A percentile compares a stretch with the other conserved stretches of the same genome.
Conservation (phyloP, 164 flowering plant species). For the Tetrastigma voinierianum region DNA sequence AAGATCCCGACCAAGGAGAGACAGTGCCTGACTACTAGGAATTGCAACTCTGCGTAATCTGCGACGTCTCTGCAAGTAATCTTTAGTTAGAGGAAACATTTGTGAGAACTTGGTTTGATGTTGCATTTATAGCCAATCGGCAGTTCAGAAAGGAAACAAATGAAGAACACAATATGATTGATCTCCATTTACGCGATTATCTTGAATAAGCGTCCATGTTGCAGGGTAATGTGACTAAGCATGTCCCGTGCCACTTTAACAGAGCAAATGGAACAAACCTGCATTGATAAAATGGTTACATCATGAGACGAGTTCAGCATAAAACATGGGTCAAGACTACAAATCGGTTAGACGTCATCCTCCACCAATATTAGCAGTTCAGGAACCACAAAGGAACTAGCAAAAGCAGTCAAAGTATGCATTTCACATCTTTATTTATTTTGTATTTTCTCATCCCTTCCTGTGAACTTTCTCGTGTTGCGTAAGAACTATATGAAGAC, state of each 20-base stretch:
- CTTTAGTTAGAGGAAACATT: conserved; percentile 39
- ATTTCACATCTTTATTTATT: not conserved
- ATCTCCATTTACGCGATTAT: conserved; percentile 51
- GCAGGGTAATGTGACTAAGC: conserved; percentile 78
- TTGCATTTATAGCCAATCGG: not conserved
- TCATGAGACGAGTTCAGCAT: conserved; percentile 1
- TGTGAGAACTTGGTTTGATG: not conserved
- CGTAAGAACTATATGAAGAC: not conserved
- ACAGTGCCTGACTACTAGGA: conserved; percentile 69
- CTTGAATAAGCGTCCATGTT: conserved; percentile 83
- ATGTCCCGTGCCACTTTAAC: conserved; percentile 75
- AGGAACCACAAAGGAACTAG: conserved; percentile 1
- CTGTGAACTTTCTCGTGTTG: no score
- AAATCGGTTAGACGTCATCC: not conserved
- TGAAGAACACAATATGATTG: not conserved
- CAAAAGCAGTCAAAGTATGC: not conserved
- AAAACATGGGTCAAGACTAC: conserved; percentile 5
- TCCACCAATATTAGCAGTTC: not conserved
- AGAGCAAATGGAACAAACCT: conserved; percentile 87
- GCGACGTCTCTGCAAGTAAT: conserved; percentile 81
- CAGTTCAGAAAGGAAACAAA: not conserved
- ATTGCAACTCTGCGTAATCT: conserved; percentile 74
- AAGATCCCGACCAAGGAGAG: conserved; percentile 76
- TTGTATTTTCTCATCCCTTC: no score
- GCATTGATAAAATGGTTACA: conserved; percentile 25